Evolutionary conservation across 164 flowering plant species (phyloP).

Genomic region (Akebia trifoliata): DNA sequence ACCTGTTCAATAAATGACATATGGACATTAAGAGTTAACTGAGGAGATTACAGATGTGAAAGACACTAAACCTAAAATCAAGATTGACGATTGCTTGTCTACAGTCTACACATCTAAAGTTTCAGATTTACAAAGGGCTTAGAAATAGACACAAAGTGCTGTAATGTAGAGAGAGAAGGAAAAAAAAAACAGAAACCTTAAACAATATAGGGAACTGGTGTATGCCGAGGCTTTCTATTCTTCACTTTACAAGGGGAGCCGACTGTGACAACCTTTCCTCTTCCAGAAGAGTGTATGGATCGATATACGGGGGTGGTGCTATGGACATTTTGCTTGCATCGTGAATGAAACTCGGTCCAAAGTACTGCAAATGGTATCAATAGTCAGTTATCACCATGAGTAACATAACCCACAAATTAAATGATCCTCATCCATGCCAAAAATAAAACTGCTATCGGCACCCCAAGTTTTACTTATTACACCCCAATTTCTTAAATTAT

Average conservation of each 20-base stretch:
- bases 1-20: too few relatives aligned
- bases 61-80: background rate
- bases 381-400: background rate
- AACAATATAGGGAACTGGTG: background rate
- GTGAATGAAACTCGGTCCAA: conserved; percentile 73
- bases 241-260: conserved; percentile 54
- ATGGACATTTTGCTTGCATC: conserved; percentile 39
- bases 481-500: too few relatives aligned
- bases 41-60: background rate
- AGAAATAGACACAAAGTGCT: too few relatives aligned
- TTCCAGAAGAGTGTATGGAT: conserved; percentile 78
- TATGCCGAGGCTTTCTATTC: background rate
- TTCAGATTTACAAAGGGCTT: conserved; percentile 9
- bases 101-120: conserved; percentile 2
- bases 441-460: too few relatives aligned
- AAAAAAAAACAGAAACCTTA: conserved; percentile 6
- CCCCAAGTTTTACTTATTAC: too few relatives aligned
- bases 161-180: background rate
- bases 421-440: too few relatives aligned
- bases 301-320: conserved; percentile 58
- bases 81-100: background rate
- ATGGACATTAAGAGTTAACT: too few relatives aligned
- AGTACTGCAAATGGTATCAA: conserved; percentile 45
- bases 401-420: background rate
- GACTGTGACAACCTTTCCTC: conserved; percentile 65